phyloP scores from a whole-genome alignment of 1,284 basidiomycete genomes.

The Trichosporon faecale region DNA sequence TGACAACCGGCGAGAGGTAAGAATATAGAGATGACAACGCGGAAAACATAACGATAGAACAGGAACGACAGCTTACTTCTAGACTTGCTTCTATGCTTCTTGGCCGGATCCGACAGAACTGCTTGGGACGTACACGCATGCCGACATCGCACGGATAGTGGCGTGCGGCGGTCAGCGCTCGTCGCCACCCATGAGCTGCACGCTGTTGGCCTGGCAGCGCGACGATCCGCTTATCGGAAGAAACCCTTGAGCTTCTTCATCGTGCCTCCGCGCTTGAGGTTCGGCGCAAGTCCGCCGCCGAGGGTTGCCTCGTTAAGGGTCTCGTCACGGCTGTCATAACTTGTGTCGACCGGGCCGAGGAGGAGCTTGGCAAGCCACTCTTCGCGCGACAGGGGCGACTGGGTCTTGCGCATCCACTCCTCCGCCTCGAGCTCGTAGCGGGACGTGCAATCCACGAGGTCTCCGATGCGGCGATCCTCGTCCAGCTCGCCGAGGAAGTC shows the following conservation, averaged over 20 bases:
- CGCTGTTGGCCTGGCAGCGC: not conserved
- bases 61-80: not conserved
- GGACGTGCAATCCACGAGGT: slow-evolving; percentile 18
- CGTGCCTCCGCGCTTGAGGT: not conserved
- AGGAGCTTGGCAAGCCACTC: slow-evolving; percentile 18
- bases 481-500: slow-evolving; percentile 21
- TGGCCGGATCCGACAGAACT: not conserved
- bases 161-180: no score
- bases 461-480: slow-evolving; percentile 18
- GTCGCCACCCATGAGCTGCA: not conserved
- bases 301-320: slow-evolving; percentile 5
- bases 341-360: slow-evolving; percentile 16
- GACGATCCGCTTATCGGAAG: not conserved
- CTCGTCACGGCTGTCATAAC: slow-evolving; percentile 13
- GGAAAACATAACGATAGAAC: not conserved
- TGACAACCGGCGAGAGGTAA: not conserved
- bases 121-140: not conserved
- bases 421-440: slow-evolving; percentile 19
- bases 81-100: not conserved
- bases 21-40: not conserved
- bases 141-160: not conserved
- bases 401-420: slow-evolving; percentile 19
- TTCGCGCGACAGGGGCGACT: slow-evolving; percentile 16
- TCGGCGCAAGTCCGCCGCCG: not conserved
- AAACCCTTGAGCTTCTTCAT: slow-evolving; percentile 8